Conservation (phyloP, 1,284 basidiomycete species). For the Mycosarcoma mackinlayi region DNA sequence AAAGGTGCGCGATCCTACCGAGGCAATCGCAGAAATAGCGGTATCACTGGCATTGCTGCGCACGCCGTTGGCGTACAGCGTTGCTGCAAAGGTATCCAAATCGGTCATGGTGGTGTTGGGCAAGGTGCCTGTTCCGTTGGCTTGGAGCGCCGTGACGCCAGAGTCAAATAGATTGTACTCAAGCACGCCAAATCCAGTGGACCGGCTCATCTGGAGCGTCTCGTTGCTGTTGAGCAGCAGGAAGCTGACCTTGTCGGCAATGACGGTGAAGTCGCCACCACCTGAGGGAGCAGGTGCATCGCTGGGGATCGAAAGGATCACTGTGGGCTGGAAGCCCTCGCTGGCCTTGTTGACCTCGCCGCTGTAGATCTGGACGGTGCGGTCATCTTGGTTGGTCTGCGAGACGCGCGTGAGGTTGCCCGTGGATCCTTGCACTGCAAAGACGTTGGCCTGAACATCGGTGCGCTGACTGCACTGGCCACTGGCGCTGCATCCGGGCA, state of each 20-base stretch:
- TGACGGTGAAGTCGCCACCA: conserved; percentile 81
- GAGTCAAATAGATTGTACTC: conserved; percentile 60
- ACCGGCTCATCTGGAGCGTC: conserved; percentile 41
- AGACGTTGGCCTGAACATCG: conserved; percentile 83
- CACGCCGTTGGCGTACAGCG: conserved; percentile 71
- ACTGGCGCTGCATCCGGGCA: conserved; percentile 85
- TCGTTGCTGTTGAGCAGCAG: conserved; percentile 56
- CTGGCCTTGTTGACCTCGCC: conserved; percentile 77
- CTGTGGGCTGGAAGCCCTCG: conserved; percentile 46
- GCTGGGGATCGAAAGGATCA: conserved; percentile 54
- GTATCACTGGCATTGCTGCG: conserved; percentile 38
- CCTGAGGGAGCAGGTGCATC: conserved; percentile 73
- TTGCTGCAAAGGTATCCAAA: conserved; percentile 76
- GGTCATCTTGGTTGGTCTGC: conserved; percentile 79
- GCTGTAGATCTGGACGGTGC: conserved; percentile 77
- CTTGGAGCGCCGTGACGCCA: conserved; percentile 23
- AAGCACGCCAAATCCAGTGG: conserved; percentile 53
- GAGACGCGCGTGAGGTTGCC: conserved; percentile 74
- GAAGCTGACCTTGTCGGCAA: conserved; percentile 72
- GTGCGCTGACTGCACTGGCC: conserved; percentile 85
- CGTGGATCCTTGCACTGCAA: conserved; percentile 71
- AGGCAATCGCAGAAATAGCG: conserved; percentile 73
- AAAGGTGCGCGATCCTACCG: conserved; percentile 72
- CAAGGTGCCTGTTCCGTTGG: conserved; percentile 48
- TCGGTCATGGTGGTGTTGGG: conserved; percentile 74